Percentiles rank a stretch among this genome's conserved stretches.
These are phyloP conservation scores for Hordeum vulgare DNA, from an alignment of 176 grass and related monocot genomes.

Conservation along the genomic window MorexV3_pseudomolecules_assembly NC_058522.1:508500789-508501288, in stretches of 20 bases:
- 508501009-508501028: neutral
- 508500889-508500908: neutral
- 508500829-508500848: conserved; percentile 5
- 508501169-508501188: too few relatives aligned
- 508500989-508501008: neutral
- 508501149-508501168: too few relatives aligned
- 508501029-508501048: neutral
- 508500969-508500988: neutral
- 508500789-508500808: conserved; percentile 74
- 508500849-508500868: neutral
- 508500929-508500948: neutral
- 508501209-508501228: neutral
- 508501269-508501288: neutral
- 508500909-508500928: neutral
- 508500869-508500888: neutral
- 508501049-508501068: neutral
- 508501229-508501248: neutral
- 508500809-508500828: conserved; percentile 20
- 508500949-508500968: neutral
- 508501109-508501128: too few relatives aligned
- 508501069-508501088: too few relatives aligned
- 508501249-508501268: neutral
- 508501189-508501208: neutral
- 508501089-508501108: too few relatives aligned
- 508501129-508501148: too few relatives aligned